phyloP scores from a whole-genome alignment of 495 filamentous ascomycete genomes.

The Penicillium herquei region DNA sequence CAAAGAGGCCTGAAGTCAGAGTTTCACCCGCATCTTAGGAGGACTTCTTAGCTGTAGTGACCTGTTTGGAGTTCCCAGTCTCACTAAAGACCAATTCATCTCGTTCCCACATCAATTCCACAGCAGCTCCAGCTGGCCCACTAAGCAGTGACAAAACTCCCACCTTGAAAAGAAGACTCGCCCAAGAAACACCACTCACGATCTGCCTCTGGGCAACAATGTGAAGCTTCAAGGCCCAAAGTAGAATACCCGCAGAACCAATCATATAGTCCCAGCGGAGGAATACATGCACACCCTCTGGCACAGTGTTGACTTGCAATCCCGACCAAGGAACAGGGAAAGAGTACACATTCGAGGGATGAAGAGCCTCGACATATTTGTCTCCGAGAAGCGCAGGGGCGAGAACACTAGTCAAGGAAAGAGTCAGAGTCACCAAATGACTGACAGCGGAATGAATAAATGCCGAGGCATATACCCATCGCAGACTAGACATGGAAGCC shows the following conservation, averaged over 20 bases:
- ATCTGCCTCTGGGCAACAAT: constrained; percentile 36
- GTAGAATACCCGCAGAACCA: constrained; percentile 46
- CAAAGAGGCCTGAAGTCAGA: too few species aligned
- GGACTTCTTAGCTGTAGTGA: constrained; percentile 24
- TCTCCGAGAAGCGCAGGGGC: constrained; percentile 38
- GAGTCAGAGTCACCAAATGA: constrained; percentile 46
- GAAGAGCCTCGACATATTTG: constrained; percentile 30
- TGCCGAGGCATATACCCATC: constrained; percentile 55
- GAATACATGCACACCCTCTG: constrained; percentile 50
- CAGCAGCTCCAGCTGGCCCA: constrained; percentile 50
- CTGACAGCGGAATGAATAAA: constrained; percentile 46
- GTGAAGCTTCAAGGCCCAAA: constrained; percentile 55
- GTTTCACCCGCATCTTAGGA: not conserved
- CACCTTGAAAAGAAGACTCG: constrained; percentile 34
- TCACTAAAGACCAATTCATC: constrained; percentile 48
- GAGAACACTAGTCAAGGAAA: constrained; percentile 40
- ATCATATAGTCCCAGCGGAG: constrained; percentile 60
- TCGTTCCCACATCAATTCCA: constrained; percentile 56
- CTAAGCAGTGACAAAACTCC: constrained; percentile 40
- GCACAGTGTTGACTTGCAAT: constrained; percentile 39
- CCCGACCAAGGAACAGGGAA: constrained; percentile 43
- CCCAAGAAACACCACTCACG: constrained; percentile 26
- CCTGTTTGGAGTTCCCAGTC: constrained; percentile 21
- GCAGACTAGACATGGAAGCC: constrained; percentile 42
- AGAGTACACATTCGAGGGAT: constrained; percentile 38